Base-by-base conservation (phyloP, 2,329 filamentous ascomycete genomes). In the Exophiala viscosa region DNA sequence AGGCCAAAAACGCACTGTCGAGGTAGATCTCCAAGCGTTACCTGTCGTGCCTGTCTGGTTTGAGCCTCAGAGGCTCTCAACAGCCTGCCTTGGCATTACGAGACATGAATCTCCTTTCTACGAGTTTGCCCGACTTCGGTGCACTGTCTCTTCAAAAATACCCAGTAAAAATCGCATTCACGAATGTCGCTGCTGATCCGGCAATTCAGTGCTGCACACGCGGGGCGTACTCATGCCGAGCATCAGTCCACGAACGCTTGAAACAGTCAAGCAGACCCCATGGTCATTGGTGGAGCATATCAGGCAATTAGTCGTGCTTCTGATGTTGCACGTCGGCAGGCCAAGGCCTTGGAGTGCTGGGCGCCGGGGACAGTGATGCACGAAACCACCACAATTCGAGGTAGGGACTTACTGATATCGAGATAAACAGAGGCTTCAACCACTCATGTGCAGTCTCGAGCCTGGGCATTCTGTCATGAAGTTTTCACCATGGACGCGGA, bases 21-120 rank as follows among this genome's bases (percentile, higher is more conserved):
- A 46, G 31, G 40, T 35, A 11, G 40, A 28, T 20, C 14, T 35
- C 23, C 13, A 41, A 42, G 15, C n/a, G 7, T n/a, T 9, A 2
- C 18, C n/a, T n/a, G 28, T 35, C 31, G 8, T 9, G 3, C 18
- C n/a, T n/a, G 28, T 35, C 31, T 10, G 11, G 20, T 9, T 44
- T 35, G 28, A 15, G 36, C 40, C 45, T 32, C 18, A 58, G 14
- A 56, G 56, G 56, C 35, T 23, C 23, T 52, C 41, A 48, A 33
- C 28, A 14, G 28, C 34, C 18, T 17, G 44, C 43, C 56, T 59
- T 59, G 52, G 53, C 56, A 59, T 59, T 59, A 59, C 56, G 50
- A 48, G 46, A 59, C 46, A 52, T 35, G 54, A 56, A 56, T 54
- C 42, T 20, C 15, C 33, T 39, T 38, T 54, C 41, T 32, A 34